Percentiles rank a stretch among this genome's conserved stretches.
Evolutionary conservation across 306 rosid genomes (phyloP).

Genomic region (Gleditsia sinensis): DNA sequence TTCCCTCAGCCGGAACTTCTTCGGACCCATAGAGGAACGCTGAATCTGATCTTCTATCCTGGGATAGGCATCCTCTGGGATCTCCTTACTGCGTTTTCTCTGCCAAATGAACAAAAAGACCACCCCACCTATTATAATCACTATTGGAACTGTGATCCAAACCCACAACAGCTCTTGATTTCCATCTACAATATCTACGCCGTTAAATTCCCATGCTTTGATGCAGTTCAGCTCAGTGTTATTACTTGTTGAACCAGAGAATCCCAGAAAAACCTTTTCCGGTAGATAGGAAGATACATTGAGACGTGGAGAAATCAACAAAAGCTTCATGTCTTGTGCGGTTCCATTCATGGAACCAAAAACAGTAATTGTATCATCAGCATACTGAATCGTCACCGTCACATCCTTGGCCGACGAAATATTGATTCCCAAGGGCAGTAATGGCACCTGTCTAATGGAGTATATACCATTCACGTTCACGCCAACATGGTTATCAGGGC

Average conservation of each 20-base stretch:
- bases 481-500: constrained; percentile 65
- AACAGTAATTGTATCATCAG: background rate
- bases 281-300: constrained; percentile 51
- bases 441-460: constrained; percentile 43
- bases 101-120: constrained; percentile 21
- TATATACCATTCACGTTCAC: constrained; percentile 56
- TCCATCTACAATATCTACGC: background rate
- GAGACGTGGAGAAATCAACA: constrained; percentile 28
- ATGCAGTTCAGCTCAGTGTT: constrained; percentile 59
- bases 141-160: constrained; percentile 39
- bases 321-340: background rate
- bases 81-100: constrained; percentile 18
- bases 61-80: constrained; percentile 48
- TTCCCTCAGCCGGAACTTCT: constrained; percentile 50
- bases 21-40: constrained; percentile 53
- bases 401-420: background rate
- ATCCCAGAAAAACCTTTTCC: constrained; percentile 56
- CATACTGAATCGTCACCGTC: background rate
- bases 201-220: constrained; percentile 53
- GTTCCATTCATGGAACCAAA: constrained; percentile 4
- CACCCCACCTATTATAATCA: constrained; percentile 23
- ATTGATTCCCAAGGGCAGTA: constrained; percentile 7
- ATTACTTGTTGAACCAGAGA: constrained; percentile 68
- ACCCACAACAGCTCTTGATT: constrained; percentile 42
- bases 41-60: constrained; percentile 64